These are phyloP conservation scores for Candida koratica DNA, from an alignment of 805 yeast genomes.

Conservation along the genomic window DNA sequence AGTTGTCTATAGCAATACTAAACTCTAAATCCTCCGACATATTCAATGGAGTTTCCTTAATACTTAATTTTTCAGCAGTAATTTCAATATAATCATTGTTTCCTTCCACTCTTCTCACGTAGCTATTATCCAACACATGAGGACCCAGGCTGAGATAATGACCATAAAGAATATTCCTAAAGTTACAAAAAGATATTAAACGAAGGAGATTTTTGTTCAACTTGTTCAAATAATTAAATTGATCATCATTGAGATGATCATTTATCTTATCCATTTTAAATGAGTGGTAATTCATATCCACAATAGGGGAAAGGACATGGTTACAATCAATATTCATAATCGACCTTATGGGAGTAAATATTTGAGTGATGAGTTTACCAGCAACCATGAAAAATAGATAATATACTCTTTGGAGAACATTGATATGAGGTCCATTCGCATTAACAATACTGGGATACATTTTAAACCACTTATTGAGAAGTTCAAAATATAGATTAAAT, in stretches of 20 bases:
- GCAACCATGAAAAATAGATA: constrained; percentile 33
- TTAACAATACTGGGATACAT: constrained; percentile 31
- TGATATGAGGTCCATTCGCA: constrained; percentile 23
- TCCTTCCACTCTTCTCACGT: constrained; percentile 11
- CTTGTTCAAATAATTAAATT: constrained; percentile 20
- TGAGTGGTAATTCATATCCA: constrained; percentile 24
- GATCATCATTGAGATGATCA: constrained; percentile 16
- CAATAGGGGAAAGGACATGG: constrained; percentile 28
- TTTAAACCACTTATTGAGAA: constrained; percentile 34
- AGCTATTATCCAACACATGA: constrained; percentile 22
- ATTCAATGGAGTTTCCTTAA: constrained; percentile 12
- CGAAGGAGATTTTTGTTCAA: constrained; percentile 27
- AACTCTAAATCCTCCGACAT: constrained; percentile 12
- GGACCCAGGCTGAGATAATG: constrained; percentile 19
- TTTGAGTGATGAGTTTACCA: constrained; percentile 32
- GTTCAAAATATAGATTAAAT: constrained; percentile 28
- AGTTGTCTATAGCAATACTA: constrained; percentile 13
- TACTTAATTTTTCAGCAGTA: constrained; percentile 16
- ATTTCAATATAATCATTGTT: constrained; percentile 18
- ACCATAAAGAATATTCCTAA: constrained; percentile 25
- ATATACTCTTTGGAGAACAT: constrained; percentile 31
- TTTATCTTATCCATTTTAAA: constrained; percentile 17
- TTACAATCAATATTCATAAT: constrained; percentile 33
- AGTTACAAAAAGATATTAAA: constrained; percentile 31
- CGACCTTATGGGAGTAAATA: constrained; percentile 33